Percentiles rank a stretch among this genome's conserved stretches.
Evolutionary conservation across 1,139 yeast genomes (phyloP).

Genomic region (Nadsonia commutata): DNA sequence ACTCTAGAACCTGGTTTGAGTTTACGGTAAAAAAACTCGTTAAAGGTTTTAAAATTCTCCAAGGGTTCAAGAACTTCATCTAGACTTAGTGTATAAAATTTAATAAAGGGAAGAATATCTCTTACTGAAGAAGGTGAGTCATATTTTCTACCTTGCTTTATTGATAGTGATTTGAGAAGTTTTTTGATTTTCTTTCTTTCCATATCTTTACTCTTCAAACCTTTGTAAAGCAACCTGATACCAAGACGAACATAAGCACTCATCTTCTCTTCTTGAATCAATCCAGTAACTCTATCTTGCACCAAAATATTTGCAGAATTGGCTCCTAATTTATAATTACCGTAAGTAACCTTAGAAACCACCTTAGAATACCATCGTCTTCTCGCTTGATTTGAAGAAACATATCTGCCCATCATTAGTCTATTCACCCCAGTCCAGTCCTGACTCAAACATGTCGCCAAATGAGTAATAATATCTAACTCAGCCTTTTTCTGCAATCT

Average conservation of each 20-base stretch:
- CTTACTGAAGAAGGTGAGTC: conserved; percentile 52
- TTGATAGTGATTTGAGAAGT: conserved; percentile 47
- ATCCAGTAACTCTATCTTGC: conserved; percentile 81
- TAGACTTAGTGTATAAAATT: conserved; percentile 64
- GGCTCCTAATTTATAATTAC: conserved; percentile 74
- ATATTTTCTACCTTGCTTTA: conserved; percentile 74
- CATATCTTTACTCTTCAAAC: conserved; percentile 35
- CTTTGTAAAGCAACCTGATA: conserved; percentile 67
- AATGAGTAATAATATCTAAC: conserved; percentile 64
- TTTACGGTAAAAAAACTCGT: conserved; percentile 76
- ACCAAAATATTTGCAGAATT: conserved; percentile 89
- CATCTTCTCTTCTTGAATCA: conserved; percentile 83
- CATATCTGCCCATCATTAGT: conserved; percentile 53
- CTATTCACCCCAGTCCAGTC: conserved; percentile 62
- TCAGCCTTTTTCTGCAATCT: conserved; percentile 42
- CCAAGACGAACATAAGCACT: conserved; percentile 79
- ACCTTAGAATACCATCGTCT: conserved; percentile 81
- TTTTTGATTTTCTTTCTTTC: conserved; percentile 44
- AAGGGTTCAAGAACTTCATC: conserved; percentile 46
- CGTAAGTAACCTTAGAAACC: conserved; percentile 72
- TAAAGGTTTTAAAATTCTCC: conserved; percentile 50
- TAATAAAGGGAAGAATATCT: conserved; percentile 64
- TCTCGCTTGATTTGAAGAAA: conserved; percentile 69
- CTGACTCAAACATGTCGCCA: conserved; percentile 73
- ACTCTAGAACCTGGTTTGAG: conserved; percentile 59